Percentiles rank a stretch among this genome's conserved stretches.
These are phyloP conservation scores for Noccaea caerulescens DNA, from an alignment of 345 rosid species.

Conservation along the genomic window DNA sequence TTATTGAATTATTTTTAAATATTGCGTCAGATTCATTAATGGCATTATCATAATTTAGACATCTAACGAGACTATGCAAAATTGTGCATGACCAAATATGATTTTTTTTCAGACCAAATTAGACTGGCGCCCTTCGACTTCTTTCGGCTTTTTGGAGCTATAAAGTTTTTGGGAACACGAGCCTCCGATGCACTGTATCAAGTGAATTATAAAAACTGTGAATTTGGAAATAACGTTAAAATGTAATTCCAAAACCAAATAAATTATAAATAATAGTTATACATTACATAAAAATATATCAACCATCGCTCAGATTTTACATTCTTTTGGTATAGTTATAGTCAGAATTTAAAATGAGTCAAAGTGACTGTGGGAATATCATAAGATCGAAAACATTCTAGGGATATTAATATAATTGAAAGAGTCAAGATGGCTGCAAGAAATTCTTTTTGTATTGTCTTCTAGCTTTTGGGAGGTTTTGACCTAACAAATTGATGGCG, in stretches of 20 bases:
- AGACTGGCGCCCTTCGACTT: not conserved
- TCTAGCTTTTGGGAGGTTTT: constrained; percentile 17
- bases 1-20: no score
- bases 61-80: no score
- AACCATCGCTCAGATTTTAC: constrained; percentile 2
- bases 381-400: not conserved
- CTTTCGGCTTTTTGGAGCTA: not conserved
- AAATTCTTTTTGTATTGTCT: constrained; percentile 3
- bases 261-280: not conserved
- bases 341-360: not conserved
- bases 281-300: not conserved
- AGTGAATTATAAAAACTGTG: not conserved
- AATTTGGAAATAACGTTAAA: not conserved
- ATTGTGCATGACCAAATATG: no score
- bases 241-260: not conserved
- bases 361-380: constrained; percentile 1
- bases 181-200: not conserved
- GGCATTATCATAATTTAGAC: no score
- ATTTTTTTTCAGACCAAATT: no score
- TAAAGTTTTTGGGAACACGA: not conserved
- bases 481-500: constrained; percentile 39
- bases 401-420: not conserved
- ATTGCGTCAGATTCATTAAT: no score
- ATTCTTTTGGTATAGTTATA: not conserved
- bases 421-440: constrained; percentile 9